phyloP scores from a whole-genome alignment of 805 yeast species.

The Vanderwaltozyma verrucispora region DNA sequence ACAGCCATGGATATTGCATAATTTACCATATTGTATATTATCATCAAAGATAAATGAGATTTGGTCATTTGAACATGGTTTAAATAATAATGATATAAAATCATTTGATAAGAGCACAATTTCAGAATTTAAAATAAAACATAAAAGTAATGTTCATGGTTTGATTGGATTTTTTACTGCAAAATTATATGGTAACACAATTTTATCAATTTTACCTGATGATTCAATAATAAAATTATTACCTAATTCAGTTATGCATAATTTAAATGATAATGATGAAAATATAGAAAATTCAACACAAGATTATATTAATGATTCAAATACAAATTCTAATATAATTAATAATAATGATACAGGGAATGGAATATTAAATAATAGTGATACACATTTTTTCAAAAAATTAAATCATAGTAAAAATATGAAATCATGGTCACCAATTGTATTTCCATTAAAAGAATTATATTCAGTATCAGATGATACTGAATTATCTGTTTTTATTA shows the following conservation, averaged over 20 bases:
- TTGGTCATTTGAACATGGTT: constrained; percentile 61
- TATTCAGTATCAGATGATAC: constrained; percentile 42
- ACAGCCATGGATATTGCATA: constrained; percentile 37
- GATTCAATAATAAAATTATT: constrained; percentile 7
- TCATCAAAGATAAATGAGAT: constrained; percentile 38
- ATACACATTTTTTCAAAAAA: neutral
- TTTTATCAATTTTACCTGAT: constrained; percentile 23
- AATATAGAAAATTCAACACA: neutral
- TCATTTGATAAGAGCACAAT: constrained; percentile 16
- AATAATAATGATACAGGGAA: neutral
- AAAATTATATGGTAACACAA: constrained; percentile 48
- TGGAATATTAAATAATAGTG: no score
- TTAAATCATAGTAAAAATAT: constrained; percentile 33
- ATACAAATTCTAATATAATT: neutral
- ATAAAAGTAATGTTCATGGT: constrained; percentile 56
- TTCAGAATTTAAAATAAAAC: constrained; percentile 35
- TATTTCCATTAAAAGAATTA: constrained; percentile 51
- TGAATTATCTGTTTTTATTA: constrained; percentile 42
- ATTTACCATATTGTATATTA: constrained; percentile 34
- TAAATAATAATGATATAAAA: constrained; percentile 14
- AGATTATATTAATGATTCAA: neutral
- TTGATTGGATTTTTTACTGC: constrained; percentile 69
- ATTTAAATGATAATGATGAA: neutral
- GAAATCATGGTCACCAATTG: constrained; percentile 60
- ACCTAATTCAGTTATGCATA: neutral